Evolutionary conservation across 73 alveolate genomes (phyloP).

Genomic region (Diophrys appendiculata): DNA sequence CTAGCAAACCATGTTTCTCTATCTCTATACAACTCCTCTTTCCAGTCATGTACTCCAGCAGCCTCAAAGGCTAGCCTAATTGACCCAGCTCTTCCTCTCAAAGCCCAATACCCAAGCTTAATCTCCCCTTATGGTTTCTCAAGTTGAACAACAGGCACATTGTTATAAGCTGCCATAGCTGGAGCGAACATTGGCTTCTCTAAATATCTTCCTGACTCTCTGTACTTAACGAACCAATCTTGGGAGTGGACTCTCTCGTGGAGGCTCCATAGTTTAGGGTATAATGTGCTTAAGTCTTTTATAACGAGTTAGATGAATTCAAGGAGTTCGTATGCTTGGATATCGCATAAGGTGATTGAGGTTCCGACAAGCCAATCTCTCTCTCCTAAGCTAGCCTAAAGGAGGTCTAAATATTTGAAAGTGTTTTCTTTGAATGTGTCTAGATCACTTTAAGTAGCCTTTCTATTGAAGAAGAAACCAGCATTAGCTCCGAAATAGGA

Average conservation of each 20-base stretch:
- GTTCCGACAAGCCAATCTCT: neutral
- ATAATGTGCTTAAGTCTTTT: neutral
- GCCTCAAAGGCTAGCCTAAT: conserved; percentile 8
- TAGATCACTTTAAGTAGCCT: conserved; percentile 16
- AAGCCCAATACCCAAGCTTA: neutral
- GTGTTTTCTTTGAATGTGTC: neutral
- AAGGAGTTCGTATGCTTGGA: neutral
- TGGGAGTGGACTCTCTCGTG: neutral
- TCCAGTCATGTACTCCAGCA: neutral
- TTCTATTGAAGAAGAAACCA: conserved; percentile 4
- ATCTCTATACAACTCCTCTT: neutral
- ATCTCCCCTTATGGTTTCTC: neutral
- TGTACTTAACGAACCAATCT: neutral
- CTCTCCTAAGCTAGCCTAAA: neutral
- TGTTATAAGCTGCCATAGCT: neutral
- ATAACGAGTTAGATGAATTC: neutral
- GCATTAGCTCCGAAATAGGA: neutral
- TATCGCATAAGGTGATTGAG: neutral
- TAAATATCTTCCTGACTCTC: neutral
- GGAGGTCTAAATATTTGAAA: neutral
- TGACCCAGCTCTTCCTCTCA: neutral
- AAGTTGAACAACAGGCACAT: neutral
- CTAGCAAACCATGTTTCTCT: neutral
- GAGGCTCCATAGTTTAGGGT: neutral
- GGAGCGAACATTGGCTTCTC: neutral